These are phyloP conservation scores for Plantago elongata DNA, from an alignment of 257 asterid species.

Conservation along the genomic window DNA sequence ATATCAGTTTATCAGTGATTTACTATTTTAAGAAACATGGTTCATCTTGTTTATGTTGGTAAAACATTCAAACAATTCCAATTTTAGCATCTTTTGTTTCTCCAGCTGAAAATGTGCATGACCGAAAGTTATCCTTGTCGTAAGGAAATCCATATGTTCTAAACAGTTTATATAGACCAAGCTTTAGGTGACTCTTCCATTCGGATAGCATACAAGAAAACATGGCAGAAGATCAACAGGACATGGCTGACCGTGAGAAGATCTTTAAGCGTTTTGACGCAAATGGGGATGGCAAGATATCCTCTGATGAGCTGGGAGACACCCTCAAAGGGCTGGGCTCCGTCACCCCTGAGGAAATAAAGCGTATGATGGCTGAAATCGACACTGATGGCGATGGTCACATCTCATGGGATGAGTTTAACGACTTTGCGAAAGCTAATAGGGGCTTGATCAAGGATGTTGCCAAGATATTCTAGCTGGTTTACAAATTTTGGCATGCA, in stretches of 20 bases:
- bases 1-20: background rate
- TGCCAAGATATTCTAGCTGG: constrained; percentile 63
- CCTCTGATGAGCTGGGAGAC: constrained; percentile 69
- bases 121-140: constrained; percentile 22
- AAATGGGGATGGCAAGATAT: constrained; percentile 83
- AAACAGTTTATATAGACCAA: constrained; percentile 24
- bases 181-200: background rate
- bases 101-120: constrained; percentile 16
- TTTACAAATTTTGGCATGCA: background rate
- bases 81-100: background rate
- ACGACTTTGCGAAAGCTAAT: constrained; percentile 60
- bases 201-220: constrained; percentile 3
- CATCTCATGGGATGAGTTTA: constrained; percentile 65
- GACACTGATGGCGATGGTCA: constrained; percentile 79
- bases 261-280: constrained; percentile 77
- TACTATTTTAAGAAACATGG: background rate
- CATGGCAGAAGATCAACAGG: constrained; percentile 70
- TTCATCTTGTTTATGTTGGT: no score
- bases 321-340: constrained; percentile 66
- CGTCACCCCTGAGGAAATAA: constrained; percentile 58
- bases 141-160: constrained; percentile 34
- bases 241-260: constrained; percentile 58
- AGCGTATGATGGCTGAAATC: constrained; percentile 76
- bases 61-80: no score
- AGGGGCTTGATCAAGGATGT: constrained; percentile 66